Evolutionary conservation across 192 early-diverging fungal species (phyloP), one percentile per base, ranked within the genome.

Genomic region (Pilobolus umbonatus): DNA sequence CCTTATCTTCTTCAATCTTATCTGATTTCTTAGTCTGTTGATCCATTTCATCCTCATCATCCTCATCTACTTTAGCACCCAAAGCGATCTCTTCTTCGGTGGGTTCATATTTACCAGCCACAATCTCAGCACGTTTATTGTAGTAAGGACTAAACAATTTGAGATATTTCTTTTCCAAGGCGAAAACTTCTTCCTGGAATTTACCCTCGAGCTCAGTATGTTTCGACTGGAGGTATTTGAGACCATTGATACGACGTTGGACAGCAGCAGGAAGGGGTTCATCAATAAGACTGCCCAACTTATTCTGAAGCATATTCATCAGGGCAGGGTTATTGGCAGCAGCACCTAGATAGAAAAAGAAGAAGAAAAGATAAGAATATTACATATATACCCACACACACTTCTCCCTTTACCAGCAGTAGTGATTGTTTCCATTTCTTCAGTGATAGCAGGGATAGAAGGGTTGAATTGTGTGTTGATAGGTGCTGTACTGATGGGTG

Each of bases 111-210:
- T 74, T 62, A 30, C 97, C 97, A 53, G 67, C 68, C 42, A 99
- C 76, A 36, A 96, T 80, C 46, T 78, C 77, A 43, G 78, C 72
- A 65, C 95, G 93, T 83, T 91, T 86, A 62, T 90, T 86, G 69
- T 94, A 98, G 29, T 98, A 74, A 28, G 97, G 96, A 57, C 84
- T 79, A 69, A 95, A 92, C 64, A 85, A 69, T 38, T 73, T 74
- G 36, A 84, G 81, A 75, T 95, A 99, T 72, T 98, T 98, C 82
- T 98, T 97, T 76, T 99, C 97, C 29, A 99, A 76, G 38, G 80
- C 91, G 29, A 91, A 72, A 60, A 99, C 86, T 79, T 99, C 96
- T 68, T 92, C 85, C 54, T 90, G 88, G 83, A 98, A 93, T 75
- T 93, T 77, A 46, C 82, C 75, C 75, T 95, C 92, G 17, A 98